Evolutionary conservation across 1,284 basidiomycete species (phyloP), one percentile per base, ranked within the genome.

Genomic region (Pyrrhoderma noxium): DNA sequence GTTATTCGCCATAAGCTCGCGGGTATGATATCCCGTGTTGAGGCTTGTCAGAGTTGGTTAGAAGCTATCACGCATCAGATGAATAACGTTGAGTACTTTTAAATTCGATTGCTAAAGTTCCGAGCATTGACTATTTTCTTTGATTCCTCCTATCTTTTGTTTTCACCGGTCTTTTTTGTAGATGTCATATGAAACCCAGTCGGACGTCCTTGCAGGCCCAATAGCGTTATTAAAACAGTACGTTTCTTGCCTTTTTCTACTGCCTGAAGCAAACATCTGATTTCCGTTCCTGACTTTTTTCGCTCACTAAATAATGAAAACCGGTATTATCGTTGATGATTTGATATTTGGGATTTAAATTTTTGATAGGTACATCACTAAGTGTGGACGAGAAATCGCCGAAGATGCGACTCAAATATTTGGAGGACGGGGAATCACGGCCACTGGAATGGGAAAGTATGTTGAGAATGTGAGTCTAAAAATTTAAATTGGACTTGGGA

Each of bases 51-150:
- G 65, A 82, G 82, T 49, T 97, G 92, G 92, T 76, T 94, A 31
- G 94, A 97, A 71, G 77, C 71, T 46, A 74, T 95, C 48, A 95
- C 93, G 1, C 80, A 85, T 64, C 92, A 96, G 66, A 96, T 95
- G 93, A 89, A 86, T 67, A 84, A 93, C 64, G 89, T 93, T 62
- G 38, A 73, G 62, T 66, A 25, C 37, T 31, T 53, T 42, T 53
- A 27, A 23, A 34, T 31, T 43, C 36, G 11, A 27, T 31, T 25
- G 36, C 5, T 27, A 43, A 42, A 46, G n/a, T 18, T 44, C 25
- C n/a, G 9, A 18, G 21, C 13, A 41, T 43, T 51, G 14, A 45
- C 23, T 38, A 36, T 39, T 37, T 37, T 49, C 25, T 40, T 31
- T 11, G 27, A 5, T 31, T 31, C 27, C n/a, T n/a, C n/a, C n/a